These are phyloP conservation scores for Clarireedia hainanense DNA, from an alignment of 2,329 filamentous ascomycete species.

Conservation along the genomic window DNA sequence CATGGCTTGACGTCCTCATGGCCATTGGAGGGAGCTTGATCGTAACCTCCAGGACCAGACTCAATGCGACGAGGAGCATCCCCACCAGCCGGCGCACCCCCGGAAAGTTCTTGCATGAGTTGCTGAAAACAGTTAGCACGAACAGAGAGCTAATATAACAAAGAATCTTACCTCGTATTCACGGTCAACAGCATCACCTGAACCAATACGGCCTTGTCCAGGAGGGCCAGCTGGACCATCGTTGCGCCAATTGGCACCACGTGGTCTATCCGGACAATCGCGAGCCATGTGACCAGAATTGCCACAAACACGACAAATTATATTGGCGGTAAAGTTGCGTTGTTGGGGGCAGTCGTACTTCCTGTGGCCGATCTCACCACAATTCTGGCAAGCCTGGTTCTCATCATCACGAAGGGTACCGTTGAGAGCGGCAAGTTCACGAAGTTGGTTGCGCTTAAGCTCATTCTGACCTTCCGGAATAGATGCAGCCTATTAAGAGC, in stretches of 20 bases:
- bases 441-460: slow-evolving; percentile 95
- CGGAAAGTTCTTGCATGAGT: slow-evolving; percentile 96
- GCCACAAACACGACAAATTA: slow-evolving; percentile 96
- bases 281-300: slow-evolving; percentile 98
- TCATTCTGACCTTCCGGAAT: slow-evolving; percentile 99
- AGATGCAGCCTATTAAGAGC: slow-evolving; percentile 68
- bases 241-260: slow-evolving; percentile 88
- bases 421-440: slow-evolving; percentile 95
- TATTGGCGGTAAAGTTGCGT: slow-evolving; percentile 97
- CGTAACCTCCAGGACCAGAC: slow-evolving; percentile 60
- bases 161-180: slow-evolving; percentile 77
- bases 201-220: slow-evolving; percentile 51
- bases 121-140: slow-evolving; percentile 48
- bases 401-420: slow-evolving; percentile 98
- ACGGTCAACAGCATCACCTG: slow-evolving; percentile 78
- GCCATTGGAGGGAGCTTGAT: slow-evolving; percentile 37
- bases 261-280: slow-evolving; percentile 78
- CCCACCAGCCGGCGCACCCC: slow-evolving; percentile 52
- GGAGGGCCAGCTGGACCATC: slow-evolving; percentile 48
- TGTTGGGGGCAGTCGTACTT: slow-evolving; percentile 98
- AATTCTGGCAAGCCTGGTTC: slow-evolving; percentile 99
- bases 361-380: slow-evolving; percentile 94
- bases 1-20: slow-evolving; percentile 66
- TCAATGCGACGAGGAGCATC: slow-evolving; percentile 74
- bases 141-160: not conserved